Base-by-base conservation (phyloP, 805 yeast genomes). In the Kurtzmaniella cleridarum region DNA sequence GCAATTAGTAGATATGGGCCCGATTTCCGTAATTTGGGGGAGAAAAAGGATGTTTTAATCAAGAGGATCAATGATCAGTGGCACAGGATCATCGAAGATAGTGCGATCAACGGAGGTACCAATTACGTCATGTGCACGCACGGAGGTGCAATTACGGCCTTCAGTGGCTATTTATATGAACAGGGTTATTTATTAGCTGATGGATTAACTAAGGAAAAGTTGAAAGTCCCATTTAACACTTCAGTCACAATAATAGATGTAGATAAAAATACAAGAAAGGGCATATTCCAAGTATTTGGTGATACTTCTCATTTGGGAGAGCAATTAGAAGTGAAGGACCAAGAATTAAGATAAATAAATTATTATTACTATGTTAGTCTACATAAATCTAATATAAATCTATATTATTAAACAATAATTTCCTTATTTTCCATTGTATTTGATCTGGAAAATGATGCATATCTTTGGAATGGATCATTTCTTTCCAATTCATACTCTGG, bases 141-240 rank as follows among this genome's bases (percentile, higher is more conserved):
- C 55, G 95, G 95, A 15, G 95, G 95, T 7, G 83, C 84, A 1
- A 79, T 87, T 13, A 74, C 86, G 34, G 73, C 78, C 23, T 69
- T 81, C 28, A 54, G 76, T 30, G 73, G 73, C 43, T 68, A 79
- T 54, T 60, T 83, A 32, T 60, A 76, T 35, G 50, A 57, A 4
- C 48, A 52, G 23, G 50, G 55, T 10, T 77, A 65, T 46, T 44
- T 44, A 2, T 64, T 77, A 37, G 60, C 58, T 3, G 57, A 62
- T 3, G 64, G 61, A 1, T 59, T 76, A 36, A 53, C 60, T 1
- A 60, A 60, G 3, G 66, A 60, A 0, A 69, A 64, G 35, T 59
- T 77, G 49, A 62, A 60, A 46, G 81, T 81, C 29, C 93, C 91
- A 0, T 83, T 71, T 56, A 86, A 86, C 56, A 84, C 95, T 1